phyloP scores from a whole-genome alignment of 1,284 basidiomycete species.

The Irpex sp. region DNA sequence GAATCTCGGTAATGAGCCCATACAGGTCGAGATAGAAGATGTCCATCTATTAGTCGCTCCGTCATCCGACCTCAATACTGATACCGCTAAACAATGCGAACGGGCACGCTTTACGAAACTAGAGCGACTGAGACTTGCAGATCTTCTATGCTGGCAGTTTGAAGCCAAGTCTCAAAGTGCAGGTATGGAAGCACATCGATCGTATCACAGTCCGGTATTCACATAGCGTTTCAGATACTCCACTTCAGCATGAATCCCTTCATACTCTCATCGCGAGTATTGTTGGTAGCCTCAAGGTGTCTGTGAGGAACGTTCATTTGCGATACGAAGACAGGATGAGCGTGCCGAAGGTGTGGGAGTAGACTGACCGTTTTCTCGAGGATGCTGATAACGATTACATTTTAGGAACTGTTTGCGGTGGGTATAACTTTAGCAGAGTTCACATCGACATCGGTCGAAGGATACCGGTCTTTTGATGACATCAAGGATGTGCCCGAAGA shows the following conservation, averaged over 20 bases:
- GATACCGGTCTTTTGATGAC: slow-evolving; percentile 89
- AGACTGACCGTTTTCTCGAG: no score
- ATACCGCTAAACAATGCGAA: slow-evolving; percentile 83
- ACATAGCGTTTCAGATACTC: slow-evolving; percentile 42
- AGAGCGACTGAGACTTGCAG: slow-evolving; percentile 87
- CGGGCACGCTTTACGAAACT: slow-evolving; percentile 84
- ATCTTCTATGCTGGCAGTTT: slow-evolving; percentile 77
- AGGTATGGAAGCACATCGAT: slow-evolving; percentile 31
- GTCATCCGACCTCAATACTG: slow-evolving; percentile 70
- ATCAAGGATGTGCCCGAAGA: slow-evolving; percentile 87
- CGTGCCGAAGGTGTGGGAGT: slow-evolving; percentile 74
- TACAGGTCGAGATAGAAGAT: slow-evolving; percentile 91
- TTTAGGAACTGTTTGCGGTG: slow-evolving; percentile 89
- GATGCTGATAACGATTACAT: no score
- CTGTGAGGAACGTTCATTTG: slow-evolving; percentile 94
- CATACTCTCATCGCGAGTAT: slow-evolving; percentile 88
- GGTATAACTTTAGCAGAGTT: slow-evolving; percentile 91
- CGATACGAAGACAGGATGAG: slow-evolving; percentile 96
- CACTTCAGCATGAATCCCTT: slow-evolving; percentile 78
- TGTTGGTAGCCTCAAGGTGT: slow-evolving; percentile 95
- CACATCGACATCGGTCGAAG: slow-evolving; percentile 89
- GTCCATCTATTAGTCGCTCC: slow-evolving; percentile 92
- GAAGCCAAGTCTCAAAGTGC: slow-evolving; percentile 46
- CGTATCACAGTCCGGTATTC: slow-evolving; percentile 1
- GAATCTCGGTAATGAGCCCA: slow-evolving; percentile 90